Base-by-base conservation (phyloP, 2,329 filamentous ascomycete genomes). In the Dothidotthia symphoricarpi region DNA sequence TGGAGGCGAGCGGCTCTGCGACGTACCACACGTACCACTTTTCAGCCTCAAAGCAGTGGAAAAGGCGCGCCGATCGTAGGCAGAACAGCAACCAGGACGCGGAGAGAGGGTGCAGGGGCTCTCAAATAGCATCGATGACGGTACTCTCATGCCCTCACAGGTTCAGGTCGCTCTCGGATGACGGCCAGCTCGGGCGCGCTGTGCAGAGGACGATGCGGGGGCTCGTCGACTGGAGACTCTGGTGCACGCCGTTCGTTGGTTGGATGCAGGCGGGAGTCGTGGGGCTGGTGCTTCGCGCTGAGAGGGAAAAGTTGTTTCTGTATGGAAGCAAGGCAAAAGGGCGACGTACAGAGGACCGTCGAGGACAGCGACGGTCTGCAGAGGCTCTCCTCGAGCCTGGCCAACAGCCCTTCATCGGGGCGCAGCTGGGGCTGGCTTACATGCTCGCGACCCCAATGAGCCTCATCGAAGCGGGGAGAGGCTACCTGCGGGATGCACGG, bases 1-100 rank as follows among this genome's bases (percentile, higher is more conserved):
- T 22, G 19, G 19, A 22, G 19, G 19, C 39, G 48, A 33, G 60
- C 59, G 61, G 61, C 63, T 66, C 63, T 65, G 63, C 57, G 19
- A 48, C 51, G 47, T 53, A 51, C 45, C 36, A 47, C 53, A 64
- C 61, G 49, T 66, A 66, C 63, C 61, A 47, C 43, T 48, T 57
- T 63, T 63, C 53, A 63, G 59, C 59, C 60, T 64, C 61, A 64
- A 59, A 54, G 49, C 49, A 53, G 61, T 62, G 62, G 58, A 56
- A 51, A 53, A 49, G 39, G 52, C 41, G 41, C 53, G 62, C 59
- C 62, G 58, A 64, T 64, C 55, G 47, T 47, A 36, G 49, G 47
- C 53, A 51, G 47, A 41, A 38, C 36, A 41, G 45, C 45, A 49
- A 51, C 47, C 48, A 53, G 41, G 50, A 50, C 47, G 49, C 48